A percentile compares a stretch with the other conserved stretches of the same genome.
Evolutionary conservation across 2,329 filamentous ascomycete genomes (phyloP).

Genomic region (Fusarium denticulatum): DNA sequence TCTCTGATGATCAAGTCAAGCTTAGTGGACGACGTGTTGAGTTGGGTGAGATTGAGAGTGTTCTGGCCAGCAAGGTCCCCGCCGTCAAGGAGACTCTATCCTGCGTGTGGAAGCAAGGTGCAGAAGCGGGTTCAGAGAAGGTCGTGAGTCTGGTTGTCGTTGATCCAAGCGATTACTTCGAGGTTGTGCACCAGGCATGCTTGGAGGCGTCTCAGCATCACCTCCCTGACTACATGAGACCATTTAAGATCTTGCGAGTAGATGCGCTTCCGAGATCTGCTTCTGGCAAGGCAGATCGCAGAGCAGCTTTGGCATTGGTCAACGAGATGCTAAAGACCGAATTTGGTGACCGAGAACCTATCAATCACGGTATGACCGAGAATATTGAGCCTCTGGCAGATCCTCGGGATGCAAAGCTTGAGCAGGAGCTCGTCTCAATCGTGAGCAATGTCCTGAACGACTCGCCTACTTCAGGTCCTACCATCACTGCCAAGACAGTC

Average conservation of each 20-base stretch:
- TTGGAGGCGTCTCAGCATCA: not conserved
- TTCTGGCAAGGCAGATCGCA: slow-evolving; percentile 17
- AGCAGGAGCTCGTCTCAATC: not conserved
- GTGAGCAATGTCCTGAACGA: not conserved
- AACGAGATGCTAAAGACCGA: not conserved
- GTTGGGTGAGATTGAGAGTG: slow-evolving; percentile 20
- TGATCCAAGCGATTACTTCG: not conserved
- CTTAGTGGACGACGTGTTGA: slow-evolving; percentile 25
- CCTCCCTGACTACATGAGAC: slow-evolving; percentile 24
- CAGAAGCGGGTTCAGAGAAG: slow-evolving; percentile 4
- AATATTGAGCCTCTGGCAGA: not conserved
- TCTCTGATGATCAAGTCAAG: slow-evolving; percentile 26
- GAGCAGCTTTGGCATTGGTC: not conserved
- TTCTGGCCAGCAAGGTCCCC: not conserved
- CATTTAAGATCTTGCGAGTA: not conserved
- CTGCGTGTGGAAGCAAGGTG: slow-evolving; percentile 13
- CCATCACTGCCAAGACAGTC: not conserved
- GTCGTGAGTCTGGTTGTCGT: slow-evolving; percentile 6
- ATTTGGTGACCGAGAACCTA: fast-evolving
- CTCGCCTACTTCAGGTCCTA: fast-evolving
- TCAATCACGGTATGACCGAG: fast-evolving
- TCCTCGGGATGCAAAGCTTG: not conserved
- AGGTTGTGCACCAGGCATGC: not conserved
- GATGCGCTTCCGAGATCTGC: not conserved
- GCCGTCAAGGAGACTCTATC: not conserved